Evolutionary conservation across 2,329 filamentous ascomycete species (phyloP), one percentile per base, ranked within the genome.

Genomic region (Trichophyton simii): DNA sequence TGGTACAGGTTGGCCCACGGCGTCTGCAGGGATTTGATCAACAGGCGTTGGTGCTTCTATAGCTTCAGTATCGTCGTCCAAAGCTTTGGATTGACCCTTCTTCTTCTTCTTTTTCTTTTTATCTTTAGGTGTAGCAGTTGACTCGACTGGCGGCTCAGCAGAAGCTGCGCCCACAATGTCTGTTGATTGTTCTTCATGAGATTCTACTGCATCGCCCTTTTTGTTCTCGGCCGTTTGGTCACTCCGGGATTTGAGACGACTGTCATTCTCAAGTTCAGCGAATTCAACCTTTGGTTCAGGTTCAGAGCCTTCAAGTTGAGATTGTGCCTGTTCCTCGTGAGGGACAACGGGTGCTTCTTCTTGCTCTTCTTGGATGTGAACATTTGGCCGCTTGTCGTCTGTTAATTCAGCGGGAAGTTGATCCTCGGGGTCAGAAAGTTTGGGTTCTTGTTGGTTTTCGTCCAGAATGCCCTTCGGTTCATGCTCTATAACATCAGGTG

Each of bases 61-160:
- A 3, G 7, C n/a, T 18, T 36, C 22, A 50, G 42, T 22, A 13
- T 59, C 22, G 9, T 59, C 15, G 6, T 46, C 58, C 15, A 31
- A 31, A 15, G 42, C 18, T 18, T 20, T 20, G 9, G 58, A 18
- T 31, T 59, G 41, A 9, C 28, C 42, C 13, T 59, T 50, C 42
- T 59, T 50, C 18, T 42, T 44, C 13, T 44, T 38, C 20, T 58
- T 46, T 31, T 58, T 58, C 20, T 58, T 58, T 25, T 58, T 46
- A 22, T 44, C 41, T 58, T 58, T 58, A 13, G 20, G n/a, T 44
- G 25, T 25, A 20, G 25, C 11, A 44, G 38, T 6, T 20, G 11
- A 6, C 6, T 28, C 36, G 3, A 15, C 18, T 44, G 38, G 20
- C 15, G 57, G 28, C 25, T 44, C 57, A 20, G 15, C 7, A 11